Conservation (phyloP, 768 basidiomycete species). For the Collybia mongolica region DNA sequence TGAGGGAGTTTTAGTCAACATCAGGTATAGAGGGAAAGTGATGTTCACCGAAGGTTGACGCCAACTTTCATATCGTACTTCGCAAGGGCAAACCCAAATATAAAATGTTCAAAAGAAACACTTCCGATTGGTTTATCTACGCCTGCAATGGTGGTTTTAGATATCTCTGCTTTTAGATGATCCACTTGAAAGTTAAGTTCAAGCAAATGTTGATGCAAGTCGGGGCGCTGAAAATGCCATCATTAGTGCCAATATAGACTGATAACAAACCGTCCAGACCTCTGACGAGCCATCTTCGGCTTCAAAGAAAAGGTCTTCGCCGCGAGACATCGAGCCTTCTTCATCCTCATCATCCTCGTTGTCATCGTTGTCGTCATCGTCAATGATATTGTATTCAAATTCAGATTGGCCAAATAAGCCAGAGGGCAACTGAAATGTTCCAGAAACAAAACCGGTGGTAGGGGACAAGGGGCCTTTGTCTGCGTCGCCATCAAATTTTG, state of each 20-base stretch:
- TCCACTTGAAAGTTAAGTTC: slow-evolving; percentile 89
- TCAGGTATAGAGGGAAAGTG: neutral
- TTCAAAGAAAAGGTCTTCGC: slow-evolving; percentile 68
- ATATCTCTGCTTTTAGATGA: slow-evolving; percentile 74
- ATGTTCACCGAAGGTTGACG: slow-evolving; percentile 67
- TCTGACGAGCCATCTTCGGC: slow-evolving; percentile 60
- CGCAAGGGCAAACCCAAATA: slow-evolving; percentile 67
- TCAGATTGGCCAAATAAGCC: slow-evolving; percentile 53
- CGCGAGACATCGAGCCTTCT: slow-evolving; percentile 16
- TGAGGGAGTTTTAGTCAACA: slow-evolving; percentile 25
- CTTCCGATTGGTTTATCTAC: slow-evolving; percentile 77
- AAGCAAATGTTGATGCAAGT: slow-evolving; percentile 60
- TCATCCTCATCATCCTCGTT: slow-evolving; percentile 33
- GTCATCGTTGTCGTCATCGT: slow-evolving; percentile 45
- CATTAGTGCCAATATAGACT: neutral
- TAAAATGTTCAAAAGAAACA: slow-evolving; percentile 76
- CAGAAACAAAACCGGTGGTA: slow-evolving; percentile 21
- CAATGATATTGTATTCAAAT: slow-evolving; percentile 70
- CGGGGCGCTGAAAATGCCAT: slow-evolving; percentile 29
- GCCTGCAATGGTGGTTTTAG: slow-evolving; percentile 60
- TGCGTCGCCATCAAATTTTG: slow-evolving; percentile 59
- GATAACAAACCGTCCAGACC: slow-evolving; percentile 33
- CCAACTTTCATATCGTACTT: slow-evolving; percentile 88
- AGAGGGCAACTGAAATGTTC: slow-evolving; percentile 50
- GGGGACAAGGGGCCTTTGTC: slow-evolving; percentile 12